A percentile compares a stretch with the other conserved stretches of the same genome.
Evolutionary conservation across 106 monocot species (phyloP).

Genomic region (Apostasia ramifera): DNA sequence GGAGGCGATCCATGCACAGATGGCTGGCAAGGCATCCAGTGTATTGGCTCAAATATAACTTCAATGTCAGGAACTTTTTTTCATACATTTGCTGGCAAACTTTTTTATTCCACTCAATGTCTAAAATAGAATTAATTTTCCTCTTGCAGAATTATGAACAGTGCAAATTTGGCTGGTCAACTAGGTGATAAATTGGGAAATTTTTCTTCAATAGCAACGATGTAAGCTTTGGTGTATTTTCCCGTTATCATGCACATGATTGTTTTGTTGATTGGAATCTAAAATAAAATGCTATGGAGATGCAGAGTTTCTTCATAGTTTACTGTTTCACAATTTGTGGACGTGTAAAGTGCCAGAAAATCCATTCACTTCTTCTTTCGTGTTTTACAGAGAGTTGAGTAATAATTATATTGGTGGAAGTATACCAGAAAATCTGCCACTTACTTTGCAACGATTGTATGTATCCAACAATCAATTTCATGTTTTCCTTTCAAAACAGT

Average conservation of each 20-base stretch:
- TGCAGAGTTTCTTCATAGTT: not conserved
- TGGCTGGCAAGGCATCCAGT: slow-evolving; percentile 85
- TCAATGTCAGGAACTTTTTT: slow-evolving; percentile 40
- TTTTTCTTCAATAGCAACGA: slow-evolving; percentile 68
- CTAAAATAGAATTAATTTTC: not conserved
- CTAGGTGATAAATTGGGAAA: slow-evolving; percentile 65
- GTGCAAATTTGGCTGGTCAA: slow-evolving; percentile 84
- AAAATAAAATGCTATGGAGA: slow-evolving; percentile 1
- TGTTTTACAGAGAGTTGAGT: slow-evolving; percentile 73
- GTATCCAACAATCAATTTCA: slow-evolving; percentile 6
- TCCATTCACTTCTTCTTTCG: slow-evolving; percentile 5
- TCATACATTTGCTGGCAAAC: not conserved
- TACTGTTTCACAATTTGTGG: not conserved
- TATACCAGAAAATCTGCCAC: slow-evolving; percentile 82
- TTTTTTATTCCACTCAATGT: slow-evolving; percentile 7
- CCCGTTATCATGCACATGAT: not conserved
- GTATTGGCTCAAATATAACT: slow-evolving; percentile 72
- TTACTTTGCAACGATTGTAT: slow-evolving; percentile 74
- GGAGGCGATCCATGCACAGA: slow-evolving; percentile 88
- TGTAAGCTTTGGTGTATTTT: slow-evolving; percentile 41
- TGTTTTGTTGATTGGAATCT: not conserved
- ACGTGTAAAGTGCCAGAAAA: no score
- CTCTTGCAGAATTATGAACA: slow-evolving; percentile 60
- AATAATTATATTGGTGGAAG: slow-evolving; percentile 94
- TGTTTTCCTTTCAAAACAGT: not conserved